Evolutionary conservation across 352 stramenopile species (phyloP).

Genomic region (Globisporangium paroecandrum): DNA sequence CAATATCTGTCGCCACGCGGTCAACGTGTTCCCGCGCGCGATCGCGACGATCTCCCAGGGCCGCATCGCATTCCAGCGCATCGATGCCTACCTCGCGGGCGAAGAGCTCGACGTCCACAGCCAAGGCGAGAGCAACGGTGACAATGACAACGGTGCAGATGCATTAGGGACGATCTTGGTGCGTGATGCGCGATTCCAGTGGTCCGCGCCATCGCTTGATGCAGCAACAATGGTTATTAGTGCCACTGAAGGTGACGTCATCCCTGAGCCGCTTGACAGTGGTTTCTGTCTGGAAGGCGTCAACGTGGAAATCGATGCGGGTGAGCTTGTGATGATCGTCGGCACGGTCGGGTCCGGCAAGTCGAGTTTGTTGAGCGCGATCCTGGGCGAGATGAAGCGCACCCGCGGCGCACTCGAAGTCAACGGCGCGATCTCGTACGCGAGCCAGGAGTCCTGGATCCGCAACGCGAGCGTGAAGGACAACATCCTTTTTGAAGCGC

Average conservation of each 20-base stretch:
- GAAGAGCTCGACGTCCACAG: constrained; percentile 20
- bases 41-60: constrained; percentile 27
- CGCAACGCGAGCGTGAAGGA: constrained; percentile 85
- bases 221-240: not conserved
- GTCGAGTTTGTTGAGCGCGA: constrained; percentile 45
- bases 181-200: constrained; percentile 1
- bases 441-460: constrained; percentile 91
- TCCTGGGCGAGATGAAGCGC: constrained; percentile 49
- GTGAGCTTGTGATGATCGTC: constrained; percentile 53
- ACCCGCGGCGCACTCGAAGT: constrained; percentile 23
- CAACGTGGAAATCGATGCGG: constrained; percentile 60
- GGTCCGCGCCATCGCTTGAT: not conserved
- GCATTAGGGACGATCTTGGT: not conserved
- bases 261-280: not conserved
- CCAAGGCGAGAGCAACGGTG: not conserved
- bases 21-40: constrained; percentile 26
- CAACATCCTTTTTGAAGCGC: constrained; percentile 87
- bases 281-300: constrained; percentile 27
- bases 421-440: constrained; percentile 59
- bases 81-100: constrained; percentile 26
- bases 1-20: constrained; percentile 30
- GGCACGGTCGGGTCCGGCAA: constrained; percentile 51
- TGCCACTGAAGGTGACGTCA: not conserved
- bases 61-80: constrained; percentile 22
- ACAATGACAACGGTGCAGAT: not conserved